Percentiles rank a stretch among this genome's conserved stretches.
phyloP scores from a whole-genome alignment of 2,329 filamentous ascomycete genomes.

The Xylogone sp. region DNA sequence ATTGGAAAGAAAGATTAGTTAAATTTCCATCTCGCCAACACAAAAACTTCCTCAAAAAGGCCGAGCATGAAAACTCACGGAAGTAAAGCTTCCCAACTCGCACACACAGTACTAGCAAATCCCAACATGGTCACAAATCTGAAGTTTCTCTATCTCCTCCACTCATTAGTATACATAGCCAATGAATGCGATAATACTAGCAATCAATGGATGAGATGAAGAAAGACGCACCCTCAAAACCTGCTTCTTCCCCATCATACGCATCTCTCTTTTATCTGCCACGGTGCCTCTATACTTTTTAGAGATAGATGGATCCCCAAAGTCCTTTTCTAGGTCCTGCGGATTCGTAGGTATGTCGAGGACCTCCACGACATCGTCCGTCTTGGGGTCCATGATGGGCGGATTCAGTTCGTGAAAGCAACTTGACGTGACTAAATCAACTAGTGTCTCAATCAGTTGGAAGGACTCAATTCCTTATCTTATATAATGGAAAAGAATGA shows the following conservation, averaged over 20 bases:
- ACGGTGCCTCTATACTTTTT: conserved; percentile 8
- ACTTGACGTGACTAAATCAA: no score
- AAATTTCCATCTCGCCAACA: conserved; percentile 20
- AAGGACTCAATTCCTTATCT: no score
- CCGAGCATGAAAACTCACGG: no score
- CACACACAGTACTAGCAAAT: conserved; percentile 42
- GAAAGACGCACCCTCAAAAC: conserved; percentile 8
- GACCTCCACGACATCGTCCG: no score
- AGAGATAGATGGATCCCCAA: neutral
- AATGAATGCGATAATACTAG: neutral
- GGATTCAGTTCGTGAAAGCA: no score
- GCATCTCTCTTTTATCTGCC: conserved; percentile 11
- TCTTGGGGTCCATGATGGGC: no score
- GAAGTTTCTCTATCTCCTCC: conserved; percentile 36
- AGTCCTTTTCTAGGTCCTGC: no score
- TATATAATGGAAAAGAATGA: no score
- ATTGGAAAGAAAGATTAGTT: conserved; percentile 11
- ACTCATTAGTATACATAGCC: neutral
- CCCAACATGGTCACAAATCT: conserved; percentile 42
- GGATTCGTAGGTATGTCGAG: no score
- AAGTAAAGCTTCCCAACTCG: conserved; percentile 41
- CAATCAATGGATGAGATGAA: neutral
- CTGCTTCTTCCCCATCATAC: conserved; percentile 9
- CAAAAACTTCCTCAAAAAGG: no score
- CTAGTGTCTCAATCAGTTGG: no score